A percentile compares a stretch with the other conserved stretches of the same genome.
These are phyloP conservation scores for Pythium periplocum DNA, from an alignment of 352 stramenopile species.

Conservation along the genomic window DNA sequence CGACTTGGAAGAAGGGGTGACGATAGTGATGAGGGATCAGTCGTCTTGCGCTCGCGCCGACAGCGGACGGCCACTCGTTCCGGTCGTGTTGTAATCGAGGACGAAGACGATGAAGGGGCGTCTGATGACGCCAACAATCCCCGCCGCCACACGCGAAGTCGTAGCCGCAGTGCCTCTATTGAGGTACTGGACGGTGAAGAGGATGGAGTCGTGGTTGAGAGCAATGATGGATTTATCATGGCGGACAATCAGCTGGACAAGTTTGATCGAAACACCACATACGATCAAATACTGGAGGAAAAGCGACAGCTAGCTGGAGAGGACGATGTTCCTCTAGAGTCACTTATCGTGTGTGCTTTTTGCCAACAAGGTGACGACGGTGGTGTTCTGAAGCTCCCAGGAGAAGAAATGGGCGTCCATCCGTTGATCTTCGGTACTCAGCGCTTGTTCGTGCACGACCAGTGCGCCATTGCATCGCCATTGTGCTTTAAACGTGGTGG, in stretches of 20 bases:
- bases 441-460: conserved; percentile 82
- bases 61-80: neutral
- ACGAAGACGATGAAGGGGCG: conserved; percentile 2
- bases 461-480: conserved; percentile 80
- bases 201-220: conserved; percentile 65
- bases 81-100: neutral
- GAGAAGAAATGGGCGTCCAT: conserved; percentile 65
- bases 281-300: conserved; percentile 51
- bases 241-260: conserved; percentile 75
- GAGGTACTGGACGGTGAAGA: conserved; percentile 20
- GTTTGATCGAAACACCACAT: conserved; percentile 66
- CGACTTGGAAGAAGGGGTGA: conserved; percentile 1
- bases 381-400: conserved; percentile 70
- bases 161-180: conserved; percentile 12
- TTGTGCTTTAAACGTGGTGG: conserved; percentile 74
- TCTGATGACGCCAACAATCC: no score
- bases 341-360: conserved; percentile 75
- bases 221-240: conserved; percentile 80
- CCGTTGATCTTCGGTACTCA: conserved; percentile 63
- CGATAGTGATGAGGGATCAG: conserved; percentile 2
- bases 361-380: conserved; percentile 65
- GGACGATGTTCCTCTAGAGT: conserved; percentile 21
- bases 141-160: conserved; percentile 1
- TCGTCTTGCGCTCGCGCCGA: conserved; percentile 1
- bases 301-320: conserved; percentile 39